Base-by-base conservation (phyloP, 2,329 filamentous ascomycete genomes). In the Cordyceps pruinosa region DNA sequence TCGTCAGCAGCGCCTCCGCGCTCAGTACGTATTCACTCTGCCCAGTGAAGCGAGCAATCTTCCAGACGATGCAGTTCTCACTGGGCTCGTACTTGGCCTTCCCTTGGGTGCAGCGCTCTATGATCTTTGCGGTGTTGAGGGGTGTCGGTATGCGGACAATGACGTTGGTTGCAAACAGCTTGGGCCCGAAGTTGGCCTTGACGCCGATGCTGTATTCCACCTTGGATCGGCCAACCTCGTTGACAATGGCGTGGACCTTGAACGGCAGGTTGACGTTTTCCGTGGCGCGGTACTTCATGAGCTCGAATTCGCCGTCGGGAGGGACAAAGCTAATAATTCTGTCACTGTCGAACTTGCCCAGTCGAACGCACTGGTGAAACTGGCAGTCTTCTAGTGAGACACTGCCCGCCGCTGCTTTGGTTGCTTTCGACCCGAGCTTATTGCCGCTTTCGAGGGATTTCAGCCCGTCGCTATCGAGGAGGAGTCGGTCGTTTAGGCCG, bases 181-280 rank as follows among this genome's bases (percentile, higher is more conserved):
- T 99, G 65, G 87, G 84, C 56, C 92, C 92, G 68, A 97, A 99
- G 74, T 99, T 99, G 62, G 94, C 92, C 68, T 94, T 92, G 68
- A 99, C 92, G 55, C 91, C 91, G 66, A 99, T 96, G 76, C 90
- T 96, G 77, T 97, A 99, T 74, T 99, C 94, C 60, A 99, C 94
- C 73, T 97, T 97, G 42, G 90, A 94, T 69, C 94, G 95, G 63
- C 94, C 93, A 59, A 97, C 83, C 73, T 99, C 94, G 69, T 96
- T 96, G 68, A 99, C 94, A 64, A 99, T 99, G 63, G 93, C 93
- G 70, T 99, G 94, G 10, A 99, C 91, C 72, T 97, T 97, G 82
- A 99, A 99, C 0, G 94, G 95, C 17, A 99, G 79, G 69, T 99
- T 99, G 69, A 99, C 93, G 68, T 99, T 99, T 72, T 99, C 94